phyloP scores from a whole-genome alignment of 2,329 filamentous ascomycete genomes.

The Aspergillus ochraceoroseus region DNA sequence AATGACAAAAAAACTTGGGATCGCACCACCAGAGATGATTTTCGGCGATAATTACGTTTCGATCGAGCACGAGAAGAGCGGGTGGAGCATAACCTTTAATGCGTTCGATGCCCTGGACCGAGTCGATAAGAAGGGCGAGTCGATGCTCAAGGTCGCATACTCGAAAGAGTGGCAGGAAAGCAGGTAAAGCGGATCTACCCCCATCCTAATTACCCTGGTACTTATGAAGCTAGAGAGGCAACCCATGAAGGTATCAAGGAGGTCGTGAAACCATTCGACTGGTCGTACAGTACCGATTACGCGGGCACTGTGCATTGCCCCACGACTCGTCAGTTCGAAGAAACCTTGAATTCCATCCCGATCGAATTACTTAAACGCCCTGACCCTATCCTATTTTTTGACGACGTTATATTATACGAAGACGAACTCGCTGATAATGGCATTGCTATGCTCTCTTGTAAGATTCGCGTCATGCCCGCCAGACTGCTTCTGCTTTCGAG shows the following conservation, averaged over 20 bases:
- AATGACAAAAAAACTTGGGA: conserved; percentile 72
- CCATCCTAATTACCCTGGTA: no score
- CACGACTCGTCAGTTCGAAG: conserved; percentile 38
- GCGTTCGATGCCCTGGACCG: conserved; percentile 80
- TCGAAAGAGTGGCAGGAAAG: conserved; percentile 79
- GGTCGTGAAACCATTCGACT: conserved; percentile 93
- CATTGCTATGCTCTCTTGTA: conserved; percentile 82
- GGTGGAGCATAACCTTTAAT: conserved; percentile 76
- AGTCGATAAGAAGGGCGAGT: conserved; percentile 87
- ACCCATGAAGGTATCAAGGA: conserved; percentile 83
- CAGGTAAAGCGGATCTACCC: conserved; percentile 40
- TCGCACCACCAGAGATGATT: conserved; percentile 96
- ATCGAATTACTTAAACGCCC: conserved; percentile 79
- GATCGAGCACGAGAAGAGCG: conserved; percentile 66
- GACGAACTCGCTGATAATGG: conserved; percentile 98
- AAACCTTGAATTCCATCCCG: conserved; percentile 61
- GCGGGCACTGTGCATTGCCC: conserved; percentile 58
- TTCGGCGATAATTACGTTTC: conserved; percentile 89
- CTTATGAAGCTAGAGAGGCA: conserved; percentile 66
- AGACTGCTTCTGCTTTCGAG: conserved; percentile 78
- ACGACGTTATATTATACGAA: conserved; percentile 93
- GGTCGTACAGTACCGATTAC: conserved; percentile 93
- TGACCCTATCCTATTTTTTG: conserved; percentile 93
- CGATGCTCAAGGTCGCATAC: conserved; percentile 91
- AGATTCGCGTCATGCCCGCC: conserved; percentile 87